Base-by-base conservation (phyloP, 2,329 filamentous ascomycete genomes). In the Diaporthe eres region DNA sequence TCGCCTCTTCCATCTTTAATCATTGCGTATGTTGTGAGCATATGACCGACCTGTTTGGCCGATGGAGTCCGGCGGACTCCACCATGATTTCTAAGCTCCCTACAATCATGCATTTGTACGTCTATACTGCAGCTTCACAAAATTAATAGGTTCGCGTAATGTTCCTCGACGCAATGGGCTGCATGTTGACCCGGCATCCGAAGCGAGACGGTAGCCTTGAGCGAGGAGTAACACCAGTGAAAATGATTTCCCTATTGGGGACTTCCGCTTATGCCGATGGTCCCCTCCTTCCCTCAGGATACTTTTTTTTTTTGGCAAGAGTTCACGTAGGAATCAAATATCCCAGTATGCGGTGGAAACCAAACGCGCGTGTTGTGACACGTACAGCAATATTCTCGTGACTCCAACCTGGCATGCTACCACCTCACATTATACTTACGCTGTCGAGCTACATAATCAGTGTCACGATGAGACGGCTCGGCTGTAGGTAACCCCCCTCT, bases 161-260 rank as follows among this genome's bases (percentile, higher is more conserved):
- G 31, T 70, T 28, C 49, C 47, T 22, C 22, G 47, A n/a, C 25
- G 9, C 25, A 10, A 65, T 15, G 15, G 10, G n/a, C 37, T 47
- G 60, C 61, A 47, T 47, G 31, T 22, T 31, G 25, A 13, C 7
- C 28, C 31, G 44, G 31, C n/a, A 15, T 10, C 39, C 37, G 13
- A 28, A 28, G 65, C 55, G 31, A 42, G 65, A 70, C 65, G 49
- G 65, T 15, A 70, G 65, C 49, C 65, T 70, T 42, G 49, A 53
- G 44, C 49, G 51, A 55, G 13, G 22, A 37, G 65, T 55, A 42
- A 42, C 65, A 31, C 49, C 17, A 19, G 53, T 53, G 65, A 42
- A 13, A 55, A 13, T 70, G 47, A 13, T 37, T 55, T 55, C 65
- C 65, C 39, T 10, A 42, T 68, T 2, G 2, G 49, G 65, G n/a